phyloP scores from a whole-genome alignment of 768 basidiomycete genomes.

The Pholiota molesta region DNA sequence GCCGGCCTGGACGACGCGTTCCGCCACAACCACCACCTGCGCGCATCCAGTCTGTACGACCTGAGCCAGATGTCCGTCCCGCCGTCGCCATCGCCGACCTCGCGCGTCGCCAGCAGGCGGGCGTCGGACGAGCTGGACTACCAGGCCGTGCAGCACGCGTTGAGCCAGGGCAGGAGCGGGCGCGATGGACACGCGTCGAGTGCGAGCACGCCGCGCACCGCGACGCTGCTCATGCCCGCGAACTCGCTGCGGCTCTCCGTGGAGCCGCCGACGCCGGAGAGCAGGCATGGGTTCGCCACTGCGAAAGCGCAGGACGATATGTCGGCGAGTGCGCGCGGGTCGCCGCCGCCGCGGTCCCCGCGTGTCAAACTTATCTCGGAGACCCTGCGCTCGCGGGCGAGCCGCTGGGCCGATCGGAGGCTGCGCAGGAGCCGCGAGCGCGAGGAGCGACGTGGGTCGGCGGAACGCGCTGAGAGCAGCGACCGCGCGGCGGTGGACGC shows the following conservation, averaged over 20 bases:
- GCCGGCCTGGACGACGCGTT: constrained; percentile 20
- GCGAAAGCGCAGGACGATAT: not conserved
- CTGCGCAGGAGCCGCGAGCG: constrained; percentile 36
- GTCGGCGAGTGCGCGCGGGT: not conserved
- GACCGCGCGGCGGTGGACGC: not conserved
- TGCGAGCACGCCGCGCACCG: not conserved
- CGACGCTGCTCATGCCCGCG: constrained; percentile 10
- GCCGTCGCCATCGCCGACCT: constrained; percentile 38
- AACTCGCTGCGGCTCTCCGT: constrained; percentile 39
- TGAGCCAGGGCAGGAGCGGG: not conserved
- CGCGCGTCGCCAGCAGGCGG: constrained; percentile 9
- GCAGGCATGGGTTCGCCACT: constrained; percentile 11
- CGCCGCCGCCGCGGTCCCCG: constrained; percentile 28
- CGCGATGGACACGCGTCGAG: not conserved
- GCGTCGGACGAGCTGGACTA: constrained; percentile 14
- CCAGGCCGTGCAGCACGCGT: not conserved
- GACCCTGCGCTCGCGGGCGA: constrained; percentile 61
- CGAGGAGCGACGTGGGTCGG: not conserved
- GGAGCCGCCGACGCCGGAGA: constrained; percentile 46
- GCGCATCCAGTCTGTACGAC: constrained; percentile 59
- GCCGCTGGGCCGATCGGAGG: constrained; percentile 60
- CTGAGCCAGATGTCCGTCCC: constrained; percentile 48
- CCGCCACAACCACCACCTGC: constrained; percentile 43
- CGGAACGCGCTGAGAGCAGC: not conserved
- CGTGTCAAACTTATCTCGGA: constrained; percentile 45